Evolutionary conservation across 164 flowering plant species (phyloP).

Genomic region (Amborella trichopoda): DNA sequence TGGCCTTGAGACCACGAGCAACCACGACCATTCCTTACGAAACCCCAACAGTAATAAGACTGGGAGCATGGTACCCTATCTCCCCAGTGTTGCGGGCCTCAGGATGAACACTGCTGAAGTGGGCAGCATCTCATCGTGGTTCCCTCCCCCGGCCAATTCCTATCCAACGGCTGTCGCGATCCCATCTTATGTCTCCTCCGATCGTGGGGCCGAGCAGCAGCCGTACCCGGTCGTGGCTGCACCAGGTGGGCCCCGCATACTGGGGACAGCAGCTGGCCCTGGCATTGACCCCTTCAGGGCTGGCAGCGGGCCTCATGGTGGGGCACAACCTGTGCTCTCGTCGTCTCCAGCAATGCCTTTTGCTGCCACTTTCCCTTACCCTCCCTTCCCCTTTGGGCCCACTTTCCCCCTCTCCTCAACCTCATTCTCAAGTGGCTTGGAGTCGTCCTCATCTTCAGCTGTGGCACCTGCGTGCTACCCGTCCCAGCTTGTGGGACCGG

Average conservation of each 20-base stretch:
- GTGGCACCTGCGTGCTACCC: constrained; percentile 42
- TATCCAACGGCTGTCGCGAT: constrained; percentile 41
- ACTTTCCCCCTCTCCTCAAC: constrained; percentile 56
- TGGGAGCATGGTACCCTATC: constrained; percentile 18
- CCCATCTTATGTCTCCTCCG: constrained; percentile 35
- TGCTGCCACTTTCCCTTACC: constrained; percentile 39
- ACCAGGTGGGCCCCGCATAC: constrained; percentile 41
- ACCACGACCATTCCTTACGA: too few relatives aligned
- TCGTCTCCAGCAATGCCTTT: constrained; percentile 66
- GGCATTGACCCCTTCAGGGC: constrained; percentile 45
- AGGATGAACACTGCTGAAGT: constrained; percentile 39
- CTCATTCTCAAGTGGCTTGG: constrained; percentile 44
- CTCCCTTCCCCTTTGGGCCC: constrained; percentile 52
- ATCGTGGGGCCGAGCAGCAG: too few relatives aligned
- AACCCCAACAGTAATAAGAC: too few relatives aligned
- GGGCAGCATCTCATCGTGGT: constrained; percentile 49
- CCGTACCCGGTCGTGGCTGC: constrained; percentile 36
- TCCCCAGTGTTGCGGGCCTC: constrained; percentile 27
- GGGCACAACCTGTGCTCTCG: constrained; percentile 63
- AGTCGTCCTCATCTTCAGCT: constrained; percentile 49
- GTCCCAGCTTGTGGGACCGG: constrained; percentile 34
- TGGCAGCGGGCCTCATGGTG: too few relatives aligned
- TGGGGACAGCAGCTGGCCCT: constrained; percentile 35
- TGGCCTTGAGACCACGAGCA: constrained; percentile 39
- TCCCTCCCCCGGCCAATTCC: constrained; percentile 40